These are phyloP conservation scores for Acorus gramineus DNA, from an alignment of 106 monocot species.

Conservation along the genomic window DNA sequence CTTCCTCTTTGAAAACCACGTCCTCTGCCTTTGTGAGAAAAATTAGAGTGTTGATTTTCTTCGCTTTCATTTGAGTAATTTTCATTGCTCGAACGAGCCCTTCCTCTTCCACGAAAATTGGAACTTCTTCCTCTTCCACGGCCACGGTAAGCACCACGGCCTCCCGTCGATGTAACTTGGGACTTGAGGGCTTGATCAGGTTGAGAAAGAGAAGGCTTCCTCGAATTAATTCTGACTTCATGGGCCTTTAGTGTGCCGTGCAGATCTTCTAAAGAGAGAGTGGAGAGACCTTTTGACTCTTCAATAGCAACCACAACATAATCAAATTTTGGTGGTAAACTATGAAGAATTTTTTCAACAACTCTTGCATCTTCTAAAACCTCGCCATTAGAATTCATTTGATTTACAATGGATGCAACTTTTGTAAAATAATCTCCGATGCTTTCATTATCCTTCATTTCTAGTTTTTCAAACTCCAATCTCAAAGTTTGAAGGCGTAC, in stretches of 20 bases:
- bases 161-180: not conserved
- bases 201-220: not conserved
- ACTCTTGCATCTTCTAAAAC: not conserved
- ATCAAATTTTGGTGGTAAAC: conserved; percentile 4
- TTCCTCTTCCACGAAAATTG: conserved; percentile 5
- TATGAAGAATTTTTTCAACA: not conserved
- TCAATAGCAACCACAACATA: not conserved
- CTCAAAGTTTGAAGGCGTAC: too few species aligned
- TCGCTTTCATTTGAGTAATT: not conserved
- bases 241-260: not conserved
- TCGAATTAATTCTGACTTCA: not conserved
- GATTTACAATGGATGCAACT: conserved; percentile 7
- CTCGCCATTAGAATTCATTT: conserved; percentile 7
- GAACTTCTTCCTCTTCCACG: conserved; percentile 3
- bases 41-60: not conserved
- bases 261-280: not conserved
- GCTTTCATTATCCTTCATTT: conserved; percentile 8
- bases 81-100: not conserved
- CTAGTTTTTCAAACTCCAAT: conserved; percentile 2
- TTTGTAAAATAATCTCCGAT: conserved; percentile 4
- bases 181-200: conserved; percentile 8
- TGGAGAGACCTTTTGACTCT: not conserved
- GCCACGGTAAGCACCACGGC: not conserved
- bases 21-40: conserved; percentile 1
- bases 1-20: conserved; percentile 3